phyloP scores from a whole-genome alignment of 768 basidiomycete genomes.

The Termitomyces sp. region DNA sequence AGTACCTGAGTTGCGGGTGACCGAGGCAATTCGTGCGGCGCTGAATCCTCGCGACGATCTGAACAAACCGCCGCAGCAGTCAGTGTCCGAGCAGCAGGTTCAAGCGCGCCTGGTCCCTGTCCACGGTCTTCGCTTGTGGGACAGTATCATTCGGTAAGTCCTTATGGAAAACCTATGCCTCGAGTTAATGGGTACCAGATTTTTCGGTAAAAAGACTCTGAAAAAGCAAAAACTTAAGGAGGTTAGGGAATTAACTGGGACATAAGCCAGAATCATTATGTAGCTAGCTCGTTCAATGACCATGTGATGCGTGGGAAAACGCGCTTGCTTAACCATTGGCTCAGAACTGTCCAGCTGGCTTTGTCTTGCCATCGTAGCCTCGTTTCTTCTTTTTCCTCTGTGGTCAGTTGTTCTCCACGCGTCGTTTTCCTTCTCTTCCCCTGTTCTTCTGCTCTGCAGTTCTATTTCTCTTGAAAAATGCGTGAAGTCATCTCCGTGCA shows the following conservation, averaged over 20 bases:
- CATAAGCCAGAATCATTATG: background rate
- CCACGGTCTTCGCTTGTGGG: constrained; percentile 55
- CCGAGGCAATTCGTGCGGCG: constrained; percentile 31
- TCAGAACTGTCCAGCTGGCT: constrained; percentile 35
- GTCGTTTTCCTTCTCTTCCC: constrained; percentile 10
- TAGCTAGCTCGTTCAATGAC: constrained; percentile 16
- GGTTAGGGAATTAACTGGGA: background rate
- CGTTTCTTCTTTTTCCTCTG: constrained; percentile 13
- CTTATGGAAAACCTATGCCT: background rate
- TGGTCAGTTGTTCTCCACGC: constrained; percentile 25
- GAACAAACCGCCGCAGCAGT: constrained; percentile 41
- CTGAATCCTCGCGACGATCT: background rate
- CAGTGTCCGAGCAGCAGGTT: constrained; percentile 22
- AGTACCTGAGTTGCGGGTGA: constrained; percentile 40
- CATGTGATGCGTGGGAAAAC: constrained; percentile 40
- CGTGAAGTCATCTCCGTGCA: constrained; percentile 95
- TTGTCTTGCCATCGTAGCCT: constrained; percentile 41
- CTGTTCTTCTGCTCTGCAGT: constrained; percentile 21
- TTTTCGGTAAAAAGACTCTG: background rate
- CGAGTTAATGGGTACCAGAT: constrained; percentile 19
- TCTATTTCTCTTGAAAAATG: constrained; percentile 39
- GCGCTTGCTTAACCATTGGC: constrained; percentile 34
- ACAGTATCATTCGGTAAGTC: constrained; percentile 31
- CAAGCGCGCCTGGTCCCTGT: constrained; percentile 31
- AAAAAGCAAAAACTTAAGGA: background rate